Evolutionary conservation across 352 stramenopile species (phyloP), one percentile per base, ranked within the genome.

Genomic region (Halophytophthora batemanensis): DNA sequence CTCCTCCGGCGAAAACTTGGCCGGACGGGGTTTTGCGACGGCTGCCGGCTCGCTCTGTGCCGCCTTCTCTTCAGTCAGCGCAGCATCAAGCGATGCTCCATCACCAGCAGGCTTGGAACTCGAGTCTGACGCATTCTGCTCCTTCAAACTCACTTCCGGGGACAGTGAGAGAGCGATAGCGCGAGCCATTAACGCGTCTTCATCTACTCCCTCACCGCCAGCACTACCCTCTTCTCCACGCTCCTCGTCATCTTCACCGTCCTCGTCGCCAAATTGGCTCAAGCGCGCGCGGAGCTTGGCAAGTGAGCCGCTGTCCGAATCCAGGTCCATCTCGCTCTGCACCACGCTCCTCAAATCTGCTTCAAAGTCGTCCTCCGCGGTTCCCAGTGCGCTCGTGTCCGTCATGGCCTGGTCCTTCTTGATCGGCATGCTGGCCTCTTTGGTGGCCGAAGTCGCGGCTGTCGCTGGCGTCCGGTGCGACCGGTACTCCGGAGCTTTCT

Each of bases 131-230:
- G 38, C 41, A 17, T 56, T 66, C 66, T 87, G 68, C 34, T 95
- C 81, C n/a, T 66, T 64, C 34, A 88, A 56, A 38, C 74, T 87
- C 38, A 90, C 71, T 59, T 93, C 85, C 1, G 85, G 79, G 3
- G 85, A 95, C 3, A 95, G 60, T 6, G 85, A 95, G n/a, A 95
- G 65, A 5, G 85, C 85, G 36, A 95, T 95, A 28, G 85, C 85
- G 44, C 83, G 72, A 14, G 85, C 85, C 85, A 95, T 95, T n/a
- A 95, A 55, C 12, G 79, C 85, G 47, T 95, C 85, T 74, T 95
- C 85, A 56, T 95, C 84, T 21, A 91, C 78, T 5, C 77, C 81
- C 74, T 90, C 81, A 50, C 74, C 74, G 15, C 70, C 69, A 40
- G 71, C 64, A 33, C 65, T 82, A 6, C 66, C 66, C 17, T 64